These are phyloP conservation scores for Nakaseomyces delphensis DNA, from an alignment of 1,139 yeast genomes.

Conservation along the genomic window DNA sequence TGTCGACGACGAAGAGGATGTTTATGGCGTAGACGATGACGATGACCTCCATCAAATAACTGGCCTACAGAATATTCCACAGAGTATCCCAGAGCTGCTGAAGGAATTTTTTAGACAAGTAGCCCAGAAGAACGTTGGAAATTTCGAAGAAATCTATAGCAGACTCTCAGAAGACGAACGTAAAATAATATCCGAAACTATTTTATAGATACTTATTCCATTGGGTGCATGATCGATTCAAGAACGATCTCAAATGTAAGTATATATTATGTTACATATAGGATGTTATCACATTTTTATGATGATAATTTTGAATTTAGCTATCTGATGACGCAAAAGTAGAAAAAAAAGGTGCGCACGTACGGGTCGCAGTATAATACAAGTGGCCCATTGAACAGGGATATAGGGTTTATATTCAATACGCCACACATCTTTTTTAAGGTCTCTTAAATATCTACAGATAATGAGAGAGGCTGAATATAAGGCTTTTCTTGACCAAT, in stretches of 20 bases:
- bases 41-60: conserved; percentile 32
- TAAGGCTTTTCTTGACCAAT: conserved; percentile 7
- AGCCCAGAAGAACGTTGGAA: conserved; percentile 44
- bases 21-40: conserved; percentile 23
- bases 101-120: conserved; percentile 57
- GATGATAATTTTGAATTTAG: too few species aligned
- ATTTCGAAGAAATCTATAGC: conserved; percentile 48
- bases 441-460: neutral
- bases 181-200: conserved; percentile 42
- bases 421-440: too few species aligned
- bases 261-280: too few species aligned
- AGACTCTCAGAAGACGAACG: conserved; percentile 50
- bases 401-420: too few species aligned
- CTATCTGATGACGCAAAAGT: too few species aligned
- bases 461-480: conserved; percentile 6
- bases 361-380: too few species aligned
- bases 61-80: conserved; percentile 14
- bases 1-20: conserved; percentile 34
- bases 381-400: too few species aligned
- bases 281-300: too few species aligned
- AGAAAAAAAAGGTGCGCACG: too few species aligned
- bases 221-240: too few species aligned
- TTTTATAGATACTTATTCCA: conserved; percentile 21
- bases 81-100: conserved; percentile 38
- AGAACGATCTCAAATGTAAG: too few species aligned